These are phyloP conservation scores for Parastagonospora nodorum DNA, from an alignment of 2,329 filamentous ascomycete genomes.

Conservation along the genomic window DNA sequence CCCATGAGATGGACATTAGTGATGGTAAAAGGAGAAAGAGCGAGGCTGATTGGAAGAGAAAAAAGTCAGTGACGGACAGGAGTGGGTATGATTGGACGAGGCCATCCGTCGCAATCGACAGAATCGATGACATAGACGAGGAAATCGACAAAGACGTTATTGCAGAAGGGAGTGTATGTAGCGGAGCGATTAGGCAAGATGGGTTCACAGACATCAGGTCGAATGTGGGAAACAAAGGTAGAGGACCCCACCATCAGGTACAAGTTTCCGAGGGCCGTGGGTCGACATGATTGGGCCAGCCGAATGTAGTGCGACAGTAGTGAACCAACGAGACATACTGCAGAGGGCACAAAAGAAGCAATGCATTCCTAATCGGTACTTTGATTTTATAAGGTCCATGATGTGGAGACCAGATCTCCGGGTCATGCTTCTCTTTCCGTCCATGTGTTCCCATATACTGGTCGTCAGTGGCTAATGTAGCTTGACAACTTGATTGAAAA, in stretches of 20 bases:
- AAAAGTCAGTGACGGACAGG: not conserved
- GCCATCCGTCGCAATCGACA: not conserved
- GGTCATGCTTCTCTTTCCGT: constrained; percentile 1
- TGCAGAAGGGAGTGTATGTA: not conserved
- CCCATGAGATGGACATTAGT: not conserved
- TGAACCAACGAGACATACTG: not conserved
- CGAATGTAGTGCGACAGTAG: not conserved
- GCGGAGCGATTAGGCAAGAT: not conserved
- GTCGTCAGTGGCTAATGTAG: not conserved
- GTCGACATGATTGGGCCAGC: not conserved
- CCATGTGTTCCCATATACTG: not conserved
- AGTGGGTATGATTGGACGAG: constrained; percentile 9
- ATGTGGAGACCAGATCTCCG: constrained; percentile 5
- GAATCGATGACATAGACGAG: no score
- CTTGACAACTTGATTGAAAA: constrained; percentile 16
- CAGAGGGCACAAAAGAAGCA: constrained; percentile 8
- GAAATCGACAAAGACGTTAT: no score
- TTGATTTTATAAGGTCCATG: constrained; percentile 6
- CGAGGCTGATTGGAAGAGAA: not conserved
- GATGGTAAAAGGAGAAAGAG: no score
- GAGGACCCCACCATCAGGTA: not conserved
- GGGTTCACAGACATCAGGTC: not conserved
- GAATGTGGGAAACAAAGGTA: not conserved
- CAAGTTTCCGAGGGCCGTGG: no score
- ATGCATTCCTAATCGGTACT: constrained; percentile 17